These are phyloP conservation scores for Mycena amicta DNA, from an alignment of 768 basidiomycete genomes.

Conservation along the genomic window DNA sequence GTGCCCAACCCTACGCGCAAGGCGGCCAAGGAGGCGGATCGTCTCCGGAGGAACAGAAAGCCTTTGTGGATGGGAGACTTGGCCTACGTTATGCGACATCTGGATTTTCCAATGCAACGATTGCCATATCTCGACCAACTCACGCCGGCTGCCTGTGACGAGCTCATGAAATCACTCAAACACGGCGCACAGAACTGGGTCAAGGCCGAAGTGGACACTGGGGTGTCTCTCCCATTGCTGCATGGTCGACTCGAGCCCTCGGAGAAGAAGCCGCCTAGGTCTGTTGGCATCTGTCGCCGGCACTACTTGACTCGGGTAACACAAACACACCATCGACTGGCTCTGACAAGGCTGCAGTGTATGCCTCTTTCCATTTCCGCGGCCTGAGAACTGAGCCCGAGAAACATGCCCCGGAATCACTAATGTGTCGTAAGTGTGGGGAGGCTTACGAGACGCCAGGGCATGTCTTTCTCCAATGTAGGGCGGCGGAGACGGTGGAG, in stretches of 20 bases:
- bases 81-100: background rate
- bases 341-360: background rate
- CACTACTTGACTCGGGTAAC: background rate
- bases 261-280: background rate
- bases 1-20: no score
- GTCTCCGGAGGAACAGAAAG: background rate
- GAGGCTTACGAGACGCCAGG: conserved; percentile 4
- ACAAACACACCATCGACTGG: background rate
- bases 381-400: background rate
- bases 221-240: background rate
- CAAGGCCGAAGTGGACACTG: background rate
- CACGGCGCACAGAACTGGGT: background rate
- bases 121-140: background rate
- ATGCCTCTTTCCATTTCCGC: background rate
- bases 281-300: background rate
- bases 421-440: conserved; percentile 1
- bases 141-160: background rate
- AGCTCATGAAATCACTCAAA: background rate
- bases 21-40: background rate
- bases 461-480: conserved; percentile 8
- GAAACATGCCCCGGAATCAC: background rate
- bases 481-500: conserved; percentile 1
- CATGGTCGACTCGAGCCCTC: background rate
- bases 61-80: background rate
- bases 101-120: background rate